Evolutionary conservation across 2,329 filamentous ascomycete genomes (phyloP), one percentile per base, ranked within the genome.

Genomic region (Aspergillus chevalieri): DNA sequence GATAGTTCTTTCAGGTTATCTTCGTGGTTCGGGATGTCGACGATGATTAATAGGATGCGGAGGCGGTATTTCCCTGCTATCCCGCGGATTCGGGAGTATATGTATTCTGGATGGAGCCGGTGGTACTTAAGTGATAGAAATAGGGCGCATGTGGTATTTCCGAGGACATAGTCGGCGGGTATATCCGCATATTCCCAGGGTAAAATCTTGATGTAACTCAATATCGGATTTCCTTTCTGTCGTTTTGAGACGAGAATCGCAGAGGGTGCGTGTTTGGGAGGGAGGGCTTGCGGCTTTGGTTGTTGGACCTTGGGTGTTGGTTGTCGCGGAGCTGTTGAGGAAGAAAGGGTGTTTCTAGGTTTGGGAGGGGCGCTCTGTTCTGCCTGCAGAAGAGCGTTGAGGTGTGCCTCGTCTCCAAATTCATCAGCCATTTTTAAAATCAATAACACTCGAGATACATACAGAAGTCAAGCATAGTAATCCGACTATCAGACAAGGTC

Each of bases 101-200:
- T 89, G 74, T 98, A 98, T 71, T 98, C 93, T 1, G 93, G 93
- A 65, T 98, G 93, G 47, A 98, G 79, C 24, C 92, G 89, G 70
- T 98, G 93, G 70, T 98, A 98, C 70, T 97, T 98, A 48, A 98
- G 80, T 44, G 89, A 94, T 39, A 98, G 76, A 65, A 97, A 98
- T 4, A 98, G 78, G 0, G 89, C 91, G 63, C 92, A 95, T 6
- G 91, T 95, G 0, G 90, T 95, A 39, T 81, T 66, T 0, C 93
- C 92, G 44, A 97, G 77, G 7, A 92, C 86, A 67, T 94, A 98
- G 72, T 98, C 93, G 28, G 92, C 89, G 1, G 87, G 85, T n/a
- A 95, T 95, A 63, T 97, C 92, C 53, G 89, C 91, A 69, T 95
- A 97, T 70, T 98, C 93, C 93, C 93, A 98, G 0, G 90, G 82